Percentiles rank a stretch among this genome's conserved stretches.
Evolutionary conservation across 306 rosid species (phyloP).

Genomic region (Arachis hypogaea): DNA sequence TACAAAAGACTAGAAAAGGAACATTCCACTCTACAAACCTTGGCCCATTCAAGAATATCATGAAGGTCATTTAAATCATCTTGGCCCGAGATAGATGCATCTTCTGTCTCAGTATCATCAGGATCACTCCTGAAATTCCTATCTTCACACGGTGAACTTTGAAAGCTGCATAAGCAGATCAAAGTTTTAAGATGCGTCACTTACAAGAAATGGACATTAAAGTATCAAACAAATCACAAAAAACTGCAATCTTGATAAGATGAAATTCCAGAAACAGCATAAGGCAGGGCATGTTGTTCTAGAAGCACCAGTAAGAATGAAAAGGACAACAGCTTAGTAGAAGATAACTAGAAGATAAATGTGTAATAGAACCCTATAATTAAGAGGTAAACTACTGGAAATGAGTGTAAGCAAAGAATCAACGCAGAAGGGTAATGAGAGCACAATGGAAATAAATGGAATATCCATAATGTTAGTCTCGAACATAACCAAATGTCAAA

Average conservation of each 20-base stretch:
- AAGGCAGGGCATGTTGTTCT: conserved; percentile 31
- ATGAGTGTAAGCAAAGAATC: not conserved
- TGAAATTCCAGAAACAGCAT: conserved; percentile 63
- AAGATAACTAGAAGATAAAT: not conserved
- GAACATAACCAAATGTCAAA: not conserved
- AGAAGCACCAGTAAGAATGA: conserved; percentile 25
- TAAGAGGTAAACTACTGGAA: not conserved
- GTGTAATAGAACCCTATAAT: not conserved
- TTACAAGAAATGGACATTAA: conserved; percentile 17
- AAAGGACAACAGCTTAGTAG: conserved; percentile 20
- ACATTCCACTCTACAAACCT: conserved; percentile 57
- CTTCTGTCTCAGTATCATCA: conserved; percentile 95
- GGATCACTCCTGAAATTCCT: conserved; percentile 88
- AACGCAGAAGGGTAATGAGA: not conserved
- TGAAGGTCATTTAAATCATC: conserved; percentile 82
- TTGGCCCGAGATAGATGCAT: conserved; percentile 91
- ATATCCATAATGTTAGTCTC: not conserved
- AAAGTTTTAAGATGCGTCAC: conserved; percentile 20
- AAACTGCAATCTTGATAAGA: conserved; percentile 70
- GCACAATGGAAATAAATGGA: not conserved
- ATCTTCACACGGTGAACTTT: conserved; percentile 95
- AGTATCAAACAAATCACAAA: conserved; percentile 49
- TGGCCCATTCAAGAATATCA: conserved; percentile 97
- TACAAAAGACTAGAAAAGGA: conserved; percentile 26
- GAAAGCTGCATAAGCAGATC: conserved; percentile 70